phyloP scores from a whole-genome alignment of 2,329 filamentous ascomycete genomes.

The Pestalotiopsis sp. region DNA sequence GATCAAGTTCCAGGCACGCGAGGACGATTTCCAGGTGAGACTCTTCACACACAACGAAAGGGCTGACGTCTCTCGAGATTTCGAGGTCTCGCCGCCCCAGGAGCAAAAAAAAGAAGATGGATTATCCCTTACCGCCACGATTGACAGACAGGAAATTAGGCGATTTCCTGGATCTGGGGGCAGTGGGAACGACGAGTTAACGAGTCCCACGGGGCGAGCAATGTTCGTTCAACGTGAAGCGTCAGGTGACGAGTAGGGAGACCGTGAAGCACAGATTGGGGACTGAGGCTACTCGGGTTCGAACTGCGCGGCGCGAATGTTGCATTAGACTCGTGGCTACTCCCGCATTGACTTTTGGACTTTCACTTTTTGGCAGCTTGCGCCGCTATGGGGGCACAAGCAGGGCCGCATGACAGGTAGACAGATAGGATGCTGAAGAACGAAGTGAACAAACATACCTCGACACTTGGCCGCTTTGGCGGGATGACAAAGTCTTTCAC shows the following conservation, averaged over 20 bases:
- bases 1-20: conserved; percentile 10
- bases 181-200: conserved; percentile 66
- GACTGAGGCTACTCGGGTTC: conserved; percentile 40
- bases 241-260: conserved; percentile 40
- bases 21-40: conserved; percentile 21
- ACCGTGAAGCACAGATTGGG: conserved; percentile 28
- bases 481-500: conserved; percentile 17
- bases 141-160: conserved; percentile 49
- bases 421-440: neutral
- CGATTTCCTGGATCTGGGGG: conserved; percentile 44
- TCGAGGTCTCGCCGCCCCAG: neutral
- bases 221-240: conserved; percentile 40
- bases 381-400: neutral
- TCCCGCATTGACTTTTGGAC: neutral
- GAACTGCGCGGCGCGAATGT: conserved; percentile 36
- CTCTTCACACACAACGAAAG: conserved; percentile 19
- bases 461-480: conserved; percentile 31
- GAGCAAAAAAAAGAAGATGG: conserved; percentile 19
- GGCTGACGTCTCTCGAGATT: conserved; percentile 1
- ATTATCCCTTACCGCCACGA: conserved; percentile 55
- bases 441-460: conserved; percentile 28
- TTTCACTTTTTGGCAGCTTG: neutral
- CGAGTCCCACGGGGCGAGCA: conserved; percentile 58
- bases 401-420: neutral
- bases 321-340: neutral